Evolutionary conservation across 75 land plant species (phyloP).

Genomic region (Adiantum capillusveneris): DNA sequence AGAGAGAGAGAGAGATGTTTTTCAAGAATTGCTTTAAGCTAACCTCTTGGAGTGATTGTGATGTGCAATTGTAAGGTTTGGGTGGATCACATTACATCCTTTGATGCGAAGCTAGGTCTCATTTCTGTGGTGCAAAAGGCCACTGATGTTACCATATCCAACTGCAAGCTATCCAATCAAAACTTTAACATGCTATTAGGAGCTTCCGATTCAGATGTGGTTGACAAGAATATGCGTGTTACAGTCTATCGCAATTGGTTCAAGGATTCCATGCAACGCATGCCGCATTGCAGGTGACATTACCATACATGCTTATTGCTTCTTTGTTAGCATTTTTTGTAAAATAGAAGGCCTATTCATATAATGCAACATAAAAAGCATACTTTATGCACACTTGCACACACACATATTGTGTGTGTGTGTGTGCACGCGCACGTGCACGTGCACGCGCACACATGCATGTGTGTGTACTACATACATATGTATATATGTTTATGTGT

Average conservation of each 20-base stretch:
- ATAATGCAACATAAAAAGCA: too few species aligned
- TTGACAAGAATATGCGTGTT: slow-evolving; percentile 31
- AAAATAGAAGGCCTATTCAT: too few species aligned
- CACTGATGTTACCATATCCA: slow-evolving; percentile 43
- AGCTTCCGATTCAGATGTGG: slow-evolving; percentile 25
- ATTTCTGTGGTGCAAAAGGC: slow-evolving; percentile 32
- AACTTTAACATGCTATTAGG: slow-evolving; percentile 44
- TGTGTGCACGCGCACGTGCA: too few species aligned
- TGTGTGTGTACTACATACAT: too few species aligned
- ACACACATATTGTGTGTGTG: too few species aligned
- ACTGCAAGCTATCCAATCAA: slow-evolving; percentile 21
- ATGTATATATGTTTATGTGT: too few species aligned
- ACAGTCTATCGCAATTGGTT: slow-evolving; percentile 38
- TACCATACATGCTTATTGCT: background rate
- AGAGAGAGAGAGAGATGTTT: too few species aligned
- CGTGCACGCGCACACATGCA: too few species aligned
- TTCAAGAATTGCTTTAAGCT: too few species aligned
- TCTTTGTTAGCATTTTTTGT: background rate
- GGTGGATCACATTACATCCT: slow-evolving; percentile 39
- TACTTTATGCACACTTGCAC: too few species aligned
- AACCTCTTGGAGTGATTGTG: too few species aligned
- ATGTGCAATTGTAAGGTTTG: too few species aligned
- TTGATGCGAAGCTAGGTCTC: slow-evolving; percentile 30
- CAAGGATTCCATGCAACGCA: slow-evolving; percentile 31
- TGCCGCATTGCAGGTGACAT: slow-evolving; percentile 46